Evolutionary conservation across 2,329 filamentous ascomycete genomes (phyloP).

Genomic region (Ambrosiella xylebori): DNA sequence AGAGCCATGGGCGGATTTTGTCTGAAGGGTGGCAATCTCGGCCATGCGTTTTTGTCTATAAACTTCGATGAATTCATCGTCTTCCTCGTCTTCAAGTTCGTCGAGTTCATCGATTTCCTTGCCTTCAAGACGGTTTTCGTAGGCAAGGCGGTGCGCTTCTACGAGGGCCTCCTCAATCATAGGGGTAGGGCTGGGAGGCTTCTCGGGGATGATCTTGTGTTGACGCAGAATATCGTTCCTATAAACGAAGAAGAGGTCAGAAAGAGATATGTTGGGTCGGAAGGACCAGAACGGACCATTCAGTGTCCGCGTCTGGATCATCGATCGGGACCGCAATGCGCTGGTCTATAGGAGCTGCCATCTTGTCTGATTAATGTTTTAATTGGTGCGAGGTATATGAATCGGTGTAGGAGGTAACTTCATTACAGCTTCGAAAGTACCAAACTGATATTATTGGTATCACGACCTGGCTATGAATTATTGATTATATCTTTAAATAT

Average conservation of each 20-base stretch:
- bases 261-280: background rate
- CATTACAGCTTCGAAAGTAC: background rate
- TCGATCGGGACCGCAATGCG: conserved; percentile 70
- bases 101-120: conserved; percentile 90
- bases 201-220: conserved; percentile 94
- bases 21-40: conserved; percentile 59
- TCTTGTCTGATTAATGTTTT: conserved; percentile 18
- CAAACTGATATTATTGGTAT: background rate
- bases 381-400: background rate
- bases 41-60: conserved; percentile 79
- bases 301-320: conserved; percentile 90
- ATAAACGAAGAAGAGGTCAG: background rate
- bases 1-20: conserved; percentile 66
- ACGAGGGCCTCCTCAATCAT: conserved; percentile 88
- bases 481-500: background rate
- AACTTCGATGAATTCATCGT: conserved; percentile 74
- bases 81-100: conserved; percentile 87
- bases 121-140: conserved; percentile 84
- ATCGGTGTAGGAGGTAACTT: background rate
- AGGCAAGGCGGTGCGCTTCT: conserved; percentile 65
- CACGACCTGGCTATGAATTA: background rate
- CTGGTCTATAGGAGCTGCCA: conserved; percentile 47
- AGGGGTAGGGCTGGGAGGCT: conserved; percentile 84
- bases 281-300: conserved; percentile 48
- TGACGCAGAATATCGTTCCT: conserved; percentile 98